phyloP scores from a whole-genome alignment of 768 basidiomycete genomes.

The Polyporus arcularius region DNA sequence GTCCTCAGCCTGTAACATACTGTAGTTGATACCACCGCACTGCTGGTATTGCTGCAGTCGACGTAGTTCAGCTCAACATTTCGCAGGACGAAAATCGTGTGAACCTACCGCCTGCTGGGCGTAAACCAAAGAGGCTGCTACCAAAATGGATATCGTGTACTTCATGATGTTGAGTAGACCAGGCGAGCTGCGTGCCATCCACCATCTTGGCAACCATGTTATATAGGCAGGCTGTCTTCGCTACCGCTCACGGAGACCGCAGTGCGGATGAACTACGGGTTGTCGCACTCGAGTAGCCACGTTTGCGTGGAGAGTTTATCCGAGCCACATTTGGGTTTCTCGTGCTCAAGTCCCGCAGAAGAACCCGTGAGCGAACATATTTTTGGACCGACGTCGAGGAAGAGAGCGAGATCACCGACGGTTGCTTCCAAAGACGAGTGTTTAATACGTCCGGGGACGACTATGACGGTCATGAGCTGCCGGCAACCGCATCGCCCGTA shows the following conservation, averaged over 20 bases:
- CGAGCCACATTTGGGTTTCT: neutral
- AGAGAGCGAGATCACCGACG: neutral
- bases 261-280: constrained; percentile 18
- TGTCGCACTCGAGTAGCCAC: neutral
- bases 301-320: constrained; percentile 14
- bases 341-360: neutral
- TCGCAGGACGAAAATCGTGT: neutral
- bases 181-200: neutral
- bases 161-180: constrained; percentile 20
- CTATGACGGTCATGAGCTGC: neutral
- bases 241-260: neutral
- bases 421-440: neutral
- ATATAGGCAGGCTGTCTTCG: constrained; percentile 6
- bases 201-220: neutral
- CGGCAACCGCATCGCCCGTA: too few species aligned
- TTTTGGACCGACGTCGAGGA: neutral
- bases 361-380: constrained; percentile 13
- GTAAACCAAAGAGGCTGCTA: constrained; percentile 22
- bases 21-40: constrained; percentile 32
- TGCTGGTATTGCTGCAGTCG: constrained; percentile 25
- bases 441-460: neutral
- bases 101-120: constrained; percentile 26
- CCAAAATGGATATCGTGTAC: constrained; percentile 23
- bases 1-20: constrained; percentile 12
- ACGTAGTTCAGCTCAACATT: neutral